Percentiles rank a stretch among this genome's conserved stretches.
phyloP scores from a whole-genome alignment of 805 yeast genomes.

The Candida maesae region DNA sequence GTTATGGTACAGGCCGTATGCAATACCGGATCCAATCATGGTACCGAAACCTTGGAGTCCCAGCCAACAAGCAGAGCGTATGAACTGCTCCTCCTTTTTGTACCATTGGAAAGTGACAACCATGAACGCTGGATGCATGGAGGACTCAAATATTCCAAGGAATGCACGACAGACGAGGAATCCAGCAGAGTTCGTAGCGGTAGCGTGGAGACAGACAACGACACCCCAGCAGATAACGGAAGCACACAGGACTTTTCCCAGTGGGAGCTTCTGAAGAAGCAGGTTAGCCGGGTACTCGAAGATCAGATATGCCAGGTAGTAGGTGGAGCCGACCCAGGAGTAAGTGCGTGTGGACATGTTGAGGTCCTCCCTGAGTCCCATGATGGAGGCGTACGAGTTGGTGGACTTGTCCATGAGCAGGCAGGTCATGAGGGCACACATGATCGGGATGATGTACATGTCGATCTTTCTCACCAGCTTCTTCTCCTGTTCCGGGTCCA shows the following conservation, averaged over 20 bases:
- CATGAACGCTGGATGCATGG: constrained; percentile 53
- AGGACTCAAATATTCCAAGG: constrained; percentile 49
- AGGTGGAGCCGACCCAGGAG: constrained; percentile 54
- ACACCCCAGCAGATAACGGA: constrained; percentile 58
- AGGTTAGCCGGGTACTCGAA: constrained; percentile 48
- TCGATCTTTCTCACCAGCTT: constrained; percentile 11
- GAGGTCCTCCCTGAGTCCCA: constrained; percentile 44
- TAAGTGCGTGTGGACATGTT: constrained; percentile 42
- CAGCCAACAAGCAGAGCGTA: constrained; percentile 40
- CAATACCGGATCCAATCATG: constrained; percentile 46
- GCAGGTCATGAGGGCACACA: constrained; percentile 9
- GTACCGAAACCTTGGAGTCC: constrained; percentile 44
- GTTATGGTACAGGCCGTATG: constrained; percentile 46
- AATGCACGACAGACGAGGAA: constrained; percentile 44
- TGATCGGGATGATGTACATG: constrained; percentile 6
- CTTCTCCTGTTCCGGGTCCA: constrained; percentile 4
- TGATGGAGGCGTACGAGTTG: constrained; percentile 41
- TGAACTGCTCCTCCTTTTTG: constrained; percentile 41
- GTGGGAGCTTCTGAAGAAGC: constrained; percentile 50
- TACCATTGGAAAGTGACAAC: constrained; percentile 57
- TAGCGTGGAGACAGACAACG: constrained; percentile 47
- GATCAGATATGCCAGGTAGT: constrained; percentile 58
- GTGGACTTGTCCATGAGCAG: constrained; percentile 13
- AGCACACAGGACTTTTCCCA: constrained; percentile 45
- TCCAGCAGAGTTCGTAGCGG: constrained; percentile 30